phyloP scores from a whole-genome alignment of 2,329 filamentous ascomycete species.

The Alternaria sp. region DNA sequence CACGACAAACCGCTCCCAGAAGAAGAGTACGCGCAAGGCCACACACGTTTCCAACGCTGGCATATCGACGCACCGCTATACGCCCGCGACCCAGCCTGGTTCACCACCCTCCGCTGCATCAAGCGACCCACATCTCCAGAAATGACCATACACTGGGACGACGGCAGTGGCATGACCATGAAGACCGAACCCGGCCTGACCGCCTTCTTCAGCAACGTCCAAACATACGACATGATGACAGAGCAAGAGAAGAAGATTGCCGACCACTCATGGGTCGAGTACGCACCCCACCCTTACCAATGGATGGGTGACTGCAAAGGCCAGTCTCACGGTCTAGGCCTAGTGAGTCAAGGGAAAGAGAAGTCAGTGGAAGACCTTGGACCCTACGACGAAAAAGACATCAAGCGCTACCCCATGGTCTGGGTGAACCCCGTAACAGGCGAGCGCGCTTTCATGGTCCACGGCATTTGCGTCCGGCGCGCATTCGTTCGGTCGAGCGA shows the following conservation, averaged over 20 bases:
- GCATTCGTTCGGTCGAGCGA: conserved; percentile 48
- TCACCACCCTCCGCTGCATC: conserved; percentile 52
- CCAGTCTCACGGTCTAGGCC: conserved; percentile 50
- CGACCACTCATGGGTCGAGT: conserved; percentile 56
- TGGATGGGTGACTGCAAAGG: conserved; percentile 47
- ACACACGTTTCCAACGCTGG: conserved; percentile 57
- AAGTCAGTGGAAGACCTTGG: conserved; percentile 48
- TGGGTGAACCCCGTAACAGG: conserved; percentile 54
- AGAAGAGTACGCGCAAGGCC: conserved; percentile 54
- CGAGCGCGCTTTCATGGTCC: conserved; percentile 34
- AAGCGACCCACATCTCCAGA: conserved; percentile 48
- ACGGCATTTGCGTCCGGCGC: conserved; percentile 18
- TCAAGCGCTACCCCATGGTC: conserved; percentile 56
- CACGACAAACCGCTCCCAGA: conserved; percentile 51
- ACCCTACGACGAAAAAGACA: conserved; percentile 42
- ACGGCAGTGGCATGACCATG: conserved; percentile 53
- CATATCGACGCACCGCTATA: conserved; percentile 58
- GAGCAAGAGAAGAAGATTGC: conserved; percentile 51
- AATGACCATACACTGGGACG: conserved; percentile 52
- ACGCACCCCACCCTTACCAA: conserved; percentile 54
- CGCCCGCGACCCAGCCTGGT: conserved; percentile 51
- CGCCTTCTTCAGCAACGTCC: conserved; percentile 54
- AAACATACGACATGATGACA: conserved; percentile 52
- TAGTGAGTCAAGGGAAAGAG: conserved; percentile 50
- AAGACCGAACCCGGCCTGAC: conserved; percentile 53